phyloP scores from a whole-genome alignment of 1,284 basidiomycete genomes.

The Kalmanozyma brasiliensis region DNA sequence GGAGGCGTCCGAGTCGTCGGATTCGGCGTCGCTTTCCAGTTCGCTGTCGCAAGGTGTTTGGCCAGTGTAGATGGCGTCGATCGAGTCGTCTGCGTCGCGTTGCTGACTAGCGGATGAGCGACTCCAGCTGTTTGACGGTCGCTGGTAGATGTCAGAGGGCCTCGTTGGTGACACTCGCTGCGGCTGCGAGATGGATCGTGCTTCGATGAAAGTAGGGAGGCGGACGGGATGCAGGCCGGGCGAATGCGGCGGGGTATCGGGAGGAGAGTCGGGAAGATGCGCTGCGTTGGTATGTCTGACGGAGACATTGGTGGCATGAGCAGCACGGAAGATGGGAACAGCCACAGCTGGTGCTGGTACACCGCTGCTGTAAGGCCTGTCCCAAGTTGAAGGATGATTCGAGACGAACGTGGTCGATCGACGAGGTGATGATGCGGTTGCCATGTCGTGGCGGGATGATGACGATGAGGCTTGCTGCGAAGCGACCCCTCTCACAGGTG shows the following conservation, averaged over 20 bases:
- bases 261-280: conserved; percentile 49
- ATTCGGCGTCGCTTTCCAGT: conserved; percentile 23
- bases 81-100: conserved; percentile 7
- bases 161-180: conserved; percentile 15
- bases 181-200: conserved; percentile 10
- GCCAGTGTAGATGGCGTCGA: conserved; percentile 34
- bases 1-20: conserved; percentile 31
- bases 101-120: neutral
- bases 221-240: conserved; percentile 29
- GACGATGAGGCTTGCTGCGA: conserved; percentile 40
- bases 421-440: conserved; percentile 1
- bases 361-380: conserved; percentile 47
- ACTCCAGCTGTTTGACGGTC: conserved; percentile 2
- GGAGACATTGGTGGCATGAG: conserved; percentile 14
- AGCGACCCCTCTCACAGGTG: conserved; percentile 62
- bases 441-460: neutral
- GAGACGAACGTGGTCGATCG: neutral
- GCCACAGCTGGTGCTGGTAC: conserved; percentile 43
- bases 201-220: conserved; percentile 12
- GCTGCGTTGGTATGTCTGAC: conserved; percentile 10
- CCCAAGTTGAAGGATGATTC: conserved; percentile 25
- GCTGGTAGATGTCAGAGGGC: conserved; percentile 1
- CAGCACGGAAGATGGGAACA: conserved; percentile 41
- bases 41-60: conserved; percentile 41
- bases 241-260: conserved; percentile 52